Evolutionary conservation across 257 asterid genomes (phyloP).

Genomic region (Schizonepeta tenuifolia): DNA sequence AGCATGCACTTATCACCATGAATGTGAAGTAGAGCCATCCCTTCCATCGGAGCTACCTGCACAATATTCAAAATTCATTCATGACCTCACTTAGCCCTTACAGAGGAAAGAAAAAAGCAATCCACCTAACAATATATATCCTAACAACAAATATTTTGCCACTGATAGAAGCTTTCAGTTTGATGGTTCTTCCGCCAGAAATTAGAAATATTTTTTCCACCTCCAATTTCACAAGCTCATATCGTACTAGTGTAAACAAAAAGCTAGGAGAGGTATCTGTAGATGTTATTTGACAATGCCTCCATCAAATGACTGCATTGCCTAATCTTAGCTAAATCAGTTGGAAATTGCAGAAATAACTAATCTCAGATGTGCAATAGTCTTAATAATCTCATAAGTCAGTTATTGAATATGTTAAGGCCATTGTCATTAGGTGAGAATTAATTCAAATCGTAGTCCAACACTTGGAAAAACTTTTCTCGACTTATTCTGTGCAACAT

Average conservation of each 20-base stretch:
- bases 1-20: slow-evolving; percentile 86
- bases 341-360: not conserved
- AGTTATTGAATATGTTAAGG: not conserved
- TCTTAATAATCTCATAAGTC: not conserved
- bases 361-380: not conserved
- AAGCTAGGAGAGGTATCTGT: too few relatives aligned
- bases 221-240: not conserved
- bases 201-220: not conserved
- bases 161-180: not conserved
- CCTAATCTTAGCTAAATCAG: not conserved
- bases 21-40: slow-evolving; percentile 90
- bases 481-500: too few relatives aligned
- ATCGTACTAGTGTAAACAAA: too few relatives aligned
- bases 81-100: not conserved
- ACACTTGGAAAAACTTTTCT: too few relatives aligned
- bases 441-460: not conserved
- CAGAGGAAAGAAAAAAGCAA: not conserved
- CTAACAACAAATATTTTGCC: not conserved
- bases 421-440: not conserved
- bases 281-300: not conserved
- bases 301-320: not conserved
- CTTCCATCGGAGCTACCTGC: slow-evolving; percentile 87
- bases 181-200: not conserved
- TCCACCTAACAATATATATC: not conserved
- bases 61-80: not conserved